A percentile compares a stretch with the other conserved stretches of the same genome.
These are phyloP conservation scores for Aspergillus haitiensis DNA, from an alignment of 495 filamentous ascomycete genomes.

Conservation along the genomic window DNA sequence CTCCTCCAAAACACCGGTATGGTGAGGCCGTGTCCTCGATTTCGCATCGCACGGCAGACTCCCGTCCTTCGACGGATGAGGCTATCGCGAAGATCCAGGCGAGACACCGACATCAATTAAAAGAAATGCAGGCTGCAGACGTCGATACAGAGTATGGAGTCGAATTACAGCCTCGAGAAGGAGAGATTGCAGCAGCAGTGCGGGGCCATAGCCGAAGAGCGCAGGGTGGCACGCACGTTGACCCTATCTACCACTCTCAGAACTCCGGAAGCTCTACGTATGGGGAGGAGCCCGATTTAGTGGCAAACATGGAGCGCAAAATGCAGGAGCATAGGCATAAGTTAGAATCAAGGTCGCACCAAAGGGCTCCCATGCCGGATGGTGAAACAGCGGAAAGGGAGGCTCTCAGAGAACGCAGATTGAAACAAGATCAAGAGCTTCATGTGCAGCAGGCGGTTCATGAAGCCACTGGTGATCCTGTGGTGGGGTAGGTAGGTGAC, in stretches of 20 bases:
- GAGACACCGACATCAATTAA: conserved; percentile 23
- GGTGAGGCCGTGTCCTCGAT: conserved; percentile 38
- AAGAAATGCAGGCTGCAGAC: conserved; percentile 24
- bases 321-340: conserved; percentile 45
- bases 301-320: conserved; percentile 48
- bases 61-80: conserved; percentile 40
- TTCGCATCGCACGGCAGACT: conserved; percentile 39
- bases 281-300: conserved; percentile 39
- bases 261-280: conserved; percentile 35
- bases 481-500: conserved; percentile 24
- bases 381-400: conserved; percentile 32
- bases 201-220: conserved; percentile 39
- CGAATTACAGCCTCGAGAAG: conserved; percentile 55
- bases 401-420: conserved; percentile 31
- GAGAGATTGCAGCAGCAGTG: conserved; percentile 53
- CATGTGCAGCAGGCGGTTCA: conserved; percentile 33
- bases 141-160: conserved; percentile 55
- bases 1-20: conserved; percentile 26
- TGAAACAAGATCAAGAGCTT: conserved; percentile 32
- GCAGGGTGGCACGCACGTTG: conserved; percentile 41
- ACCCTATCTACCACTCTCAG: conserved; percentile 32
- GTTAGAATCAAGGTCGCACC: conserved; percentile 35
- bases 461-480: conserved; percentile 33
- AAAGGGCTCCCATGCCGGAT: conserved; percentile 24
- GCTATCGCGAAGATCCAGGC: conserved; percentile 25